Conservation (phyloP, 2,329 filamentous ascomycete genomes). For the Penicillium sp. region DNA sequence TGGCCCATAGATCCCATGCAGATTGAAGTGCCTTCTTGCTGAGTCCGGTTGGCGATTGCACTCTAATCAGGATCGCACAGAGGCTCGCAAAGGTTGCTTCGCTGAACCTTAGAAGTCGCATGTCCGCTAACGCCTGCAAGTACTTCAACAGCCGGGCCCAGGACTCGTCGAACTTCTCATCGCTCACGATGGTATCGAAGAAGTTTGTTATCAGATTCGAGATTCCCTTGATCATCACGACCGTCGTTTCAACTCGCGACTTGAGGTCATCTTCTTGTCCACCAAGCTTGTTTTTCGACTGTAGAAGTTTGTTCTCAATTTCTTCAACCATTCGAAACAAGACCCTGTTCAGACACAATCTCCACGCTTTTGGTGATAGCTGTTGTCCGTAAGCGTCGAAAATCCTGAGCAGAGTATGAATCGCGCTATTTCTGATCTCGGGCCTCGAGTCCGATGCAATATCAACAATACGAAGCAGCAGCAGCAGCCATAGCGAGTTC, state of each 20-base stretch:
- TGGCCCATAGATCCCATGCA: constrained; percentile 66
- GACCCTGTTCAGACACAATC: constrained; percentile 72
- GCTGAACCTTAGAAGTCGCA: constrained; percentile 63
- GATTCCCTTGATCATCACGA: constrained; percentile 67
- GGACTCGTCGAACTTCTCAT: constrained; percentile 62
- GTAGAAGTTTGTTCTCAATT: constrained; percentile 52
- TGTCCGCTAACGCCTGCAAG: constrained; percentile 59
- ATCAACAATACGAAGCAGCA: constrained; percentile 38
- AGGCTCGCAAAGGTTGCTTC: constrained; percentile 66
- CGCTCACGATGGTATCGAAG: constrained; percentile 63
- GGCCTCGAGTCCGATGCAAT: constrained; percentile 38
- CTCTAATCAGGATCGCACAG: constrained; percentile 52
- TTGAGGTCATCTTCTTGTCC: constrained; percentile 32
- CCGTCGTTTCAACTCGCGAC: constrained; percentile 70
- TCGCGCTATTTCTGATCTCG: constrained; percentile 56
- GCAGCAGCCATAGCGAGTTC: constrained; percentile 33
- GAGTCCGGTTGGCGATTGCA: constrained; percentile 43
- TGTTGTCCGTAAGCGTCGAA: constrained; percentile 86
- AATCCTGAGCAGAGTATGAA: constrained; percentile 85
- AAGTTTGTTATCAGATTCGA: constrained; percentile 70
- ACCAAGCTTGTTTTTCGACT: constrained; percentile 13
- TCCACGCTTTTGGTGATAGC: constrained; percentile 73
- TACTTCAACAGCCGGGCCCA: constrained; percentile 71
- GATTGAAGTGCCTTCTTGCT: constrained; percentile 50
- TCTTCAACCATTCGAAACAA: constrained; percentile 71